Conservation (phyloP, 768 basidiomycete genomes). For the Boletus vinaceobasis region DNA sequence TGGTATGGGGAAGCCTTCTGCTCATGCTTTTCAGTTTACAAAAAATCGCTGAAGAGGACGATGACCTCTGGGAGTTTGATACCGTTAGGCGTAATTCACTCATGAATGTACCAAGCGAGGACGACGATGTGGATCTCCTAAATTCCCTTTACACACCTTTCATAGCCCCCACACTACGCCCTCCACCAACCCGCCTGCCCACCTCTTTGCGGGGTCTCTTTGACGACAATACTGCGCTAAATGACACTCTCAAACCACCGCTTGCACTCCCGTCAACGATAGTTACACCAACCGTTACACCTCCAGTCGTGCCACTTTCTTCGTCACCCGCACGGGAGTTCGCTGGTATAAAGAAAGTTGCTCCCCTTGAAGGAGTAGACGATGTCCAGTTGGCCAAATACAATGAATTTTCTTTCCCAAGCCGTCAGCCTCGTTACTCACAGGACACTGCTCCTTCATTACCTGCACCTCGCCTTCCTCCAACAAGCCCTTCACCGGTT, state of each 20-base stretch:
- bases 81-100: constrained; percentile 51
- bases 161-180: constrained; percentile 47
- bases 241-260: constrained; percentile 43
- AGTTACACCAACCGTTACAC: constrained; percentile 27
- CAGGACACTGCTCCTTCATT: constrained; percentile 43
- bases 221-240: constrained; percentile 48
- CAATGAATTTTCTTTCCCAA: constrained; percentile 53
- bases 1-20: neutral
- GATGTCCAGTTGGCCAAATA: constrained; percentile 44
- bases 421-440: constrained; percentile 56
- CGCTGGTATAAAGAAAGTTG: constrained; percentile 30
- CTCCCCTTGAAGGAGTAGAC: constrained; percentile 34
- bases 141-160: constrained; percentile 14
- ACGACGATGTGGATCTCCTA: constrained; percentile 22
- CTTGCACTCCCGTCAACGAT: constrained; percentile 28
- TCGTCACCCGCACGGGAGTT: constrained; percentile 38
- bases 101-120: constrained; percentile 19
- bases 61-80: constrained; percentile 74
- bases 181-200: constrained; percentile 55
- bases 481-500: constrained; percentile 33
- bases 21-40: constrained; percentile 19
- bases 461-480: constrained; percentile 19
- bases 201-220: constrained; percentile 79
- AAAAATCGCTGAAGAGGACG: constrained; percentile 22
- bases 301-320: constrained; percentile 25